Base-by-base conservation (phyloP, 1,284 basidiomycete species). In the Neolentinus lepideus region DNA sequence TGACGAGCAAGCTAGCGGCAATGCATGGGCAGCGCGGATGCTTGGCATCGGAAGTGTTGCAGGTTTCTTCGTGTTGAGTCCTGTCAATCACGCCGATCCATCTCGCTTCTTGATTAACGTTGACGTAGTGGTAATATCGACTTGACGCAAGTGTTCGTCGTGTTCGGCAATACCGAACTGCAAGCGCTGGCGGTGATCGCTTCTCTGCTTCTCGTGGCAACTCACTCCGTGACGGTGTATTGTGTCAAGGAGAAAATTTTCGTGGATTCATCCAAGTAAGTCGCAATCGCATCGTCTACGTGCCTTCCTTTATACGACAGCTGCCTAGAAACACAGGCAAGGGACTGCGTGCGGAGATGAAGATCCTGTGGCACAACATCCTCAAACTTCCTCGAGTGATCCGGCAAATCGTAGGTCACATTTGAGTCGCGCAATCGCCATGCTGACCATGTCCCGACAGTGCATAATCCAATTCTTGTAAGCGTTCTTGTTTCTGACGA, bases 1-100 rank as follows among this genome's bases (percentile, higher is more conserved):
- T 0, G 69, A 78, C 0, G 77, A 85, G 51, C 96, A 98, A 68
- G 85, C 93, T 8, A 77, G 82, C 21, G 95, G 89, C 0, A 98
- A 95, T 67, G 96, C 95, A 0, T 99, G 96, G 95, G 94, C 92
- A 1, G 92, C 92, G 0, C 78, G 90, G 22, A 93, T 98, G 88
- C 75, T 88, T 52, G 90, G 89, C 0, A 65, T 92, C 35, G 93
- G 92, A 6, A 85, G 87, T 58, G 87, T 94, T 1, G 75, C 85
- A 2, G 93, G 92, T 0, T 94, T 94, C 70, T 94, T 91, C 64
- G 77, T 91, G 92, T 93, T 78, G 47, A 29, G 47, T 29, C 16
- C 2, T n/a, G 12, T 43, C 4, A 16, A 43, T 21, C 38, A 21
- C 12, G 6, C 8, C 8, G n/a, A n/a, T 16, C 38, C 19, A 43